These are phyloP conservation scores for Papiliotrema flavescens DNA, from an alignment of 1,284 basidiomycete species.

Conservation along the genomic window DNA sequence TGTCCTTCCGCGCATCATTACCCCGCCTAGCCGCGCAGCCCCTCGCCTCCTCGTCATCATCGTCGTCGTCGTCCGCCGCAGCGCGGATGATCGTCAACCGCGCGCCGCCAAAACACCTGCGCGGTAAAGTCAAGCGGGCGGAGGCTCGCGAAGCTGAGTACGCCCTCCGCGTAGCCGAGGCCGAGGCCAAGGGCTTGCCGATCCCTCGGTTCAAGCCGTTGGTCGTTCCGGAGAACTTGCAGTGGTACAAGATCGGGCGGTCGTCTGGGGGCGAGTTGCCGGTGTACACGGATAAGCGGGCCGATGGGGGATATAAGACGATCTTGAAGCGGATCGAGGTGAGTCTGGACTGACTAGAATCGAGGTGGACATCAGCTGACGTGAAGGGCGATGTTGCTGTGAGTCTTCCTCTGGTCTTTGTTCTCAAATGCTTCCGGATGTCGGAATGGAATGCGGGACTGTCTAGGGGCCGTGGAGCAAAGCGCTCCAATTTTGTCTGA, in stretches of 20 bases:
- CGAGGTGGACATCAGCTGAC: neutral
- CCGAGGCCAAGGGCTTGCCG: neutral
- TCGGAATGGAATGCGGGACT: neutral
- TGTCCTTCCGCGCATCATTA: too few species aligned
- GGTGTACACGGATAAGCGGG: neutral
- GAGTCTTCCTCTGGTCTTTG: neutral
- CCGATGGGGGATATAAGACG: neutral
- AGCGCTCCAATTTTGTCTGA: too few species aligned
- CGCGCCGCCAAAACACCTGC: neutral
- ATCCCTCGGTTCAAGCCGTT: neutral
- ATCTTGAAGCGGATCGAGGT: slow-evolving; percentile 1
- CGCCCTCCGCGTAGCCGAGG: neutral
- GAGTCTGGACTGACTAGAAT: neutral
- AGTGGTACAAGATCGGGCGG: neutral
- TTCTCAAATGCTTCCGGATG: neutral
- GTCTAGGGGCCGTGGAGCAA: too few species aligned
- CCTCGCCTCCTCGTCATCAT: too few species aligned
- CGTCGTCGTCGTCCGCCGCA: too few species aligned
- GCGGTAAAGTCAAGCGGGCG: neutral
- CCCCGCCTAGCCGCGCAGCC: too few species aligned
- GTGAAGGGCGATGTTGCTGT: neutral
- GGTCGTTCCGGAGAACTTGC: neutral
- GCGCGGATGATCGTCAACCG: too few species aligned
- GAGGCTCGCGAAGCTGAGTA: neutral
- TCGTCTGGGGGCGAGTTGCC: neutral